These are phyloP conservation scores for Lactarius sanguifluus DNA, from an alignment of 768 basidiomycete species.

Conservation along the genomic window DNA sequence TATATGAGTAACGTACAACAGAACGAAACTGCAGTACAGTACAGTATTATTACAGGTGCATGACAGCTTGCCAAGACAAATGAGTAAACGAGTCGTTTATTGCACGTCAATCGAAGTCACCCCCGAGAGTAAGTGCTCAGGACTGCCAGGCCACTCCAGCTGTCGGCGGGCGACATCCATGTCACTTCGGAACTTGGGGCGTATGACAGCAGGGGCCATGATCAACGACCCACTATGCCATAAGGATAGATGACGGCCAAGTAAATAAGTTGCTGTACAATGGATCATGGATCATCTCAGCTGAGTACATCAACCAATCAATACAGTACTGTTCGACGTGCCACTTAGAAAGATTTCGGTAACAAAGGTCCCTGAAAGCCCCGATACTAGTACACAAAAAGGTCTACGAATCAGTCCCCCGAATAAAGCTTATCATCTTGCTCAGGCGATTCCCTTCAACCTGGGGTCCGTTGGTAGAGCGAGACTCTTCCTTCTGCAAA, in stretches of 20 bases:
- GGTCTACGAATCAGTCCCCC: conserved; percentile 11
- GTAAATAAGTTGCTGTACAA: not conserved
- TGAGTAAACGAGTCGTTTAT: not conserved
- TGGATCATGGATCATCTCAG: not conserved
- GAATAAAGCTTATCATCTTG: conserved; percentile 21
- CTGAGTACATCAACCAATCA: not conserved
- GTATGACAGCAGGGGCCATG: not conserved
- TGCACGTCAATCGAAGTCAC: not conserved
- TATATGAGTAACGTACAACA: not conserved
- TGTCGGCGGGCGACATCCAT: not conserved
- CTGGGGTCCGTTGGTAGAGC: not conserved
- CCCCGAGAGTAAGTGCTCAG: not conserved
- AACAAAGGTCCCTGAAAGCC: not conserved
- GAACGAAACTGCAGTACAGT: not conserved
- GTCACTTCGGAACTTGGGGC: not conserved
- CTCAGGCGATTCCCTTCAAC: conserved; percentile 15
- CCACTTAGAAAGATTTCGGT: not conserved
- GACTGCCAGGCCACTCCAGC: not conserved
- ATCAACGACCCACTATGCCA: not conserved
- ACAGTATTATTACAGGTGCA: not conserved
- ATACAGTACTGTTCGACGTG: not conserved
- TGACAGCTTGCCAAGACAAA: not conserved
- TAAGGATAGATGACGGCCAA: not conserved
- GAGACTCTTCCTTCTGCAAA: not conserved
- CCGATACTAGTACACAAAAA: not conserved